These are phyloP conservation scores for Suillus weaverae DNA, from an alignment of 768 basidiomycete genomes.

Conservation along the genomic window DNA sequence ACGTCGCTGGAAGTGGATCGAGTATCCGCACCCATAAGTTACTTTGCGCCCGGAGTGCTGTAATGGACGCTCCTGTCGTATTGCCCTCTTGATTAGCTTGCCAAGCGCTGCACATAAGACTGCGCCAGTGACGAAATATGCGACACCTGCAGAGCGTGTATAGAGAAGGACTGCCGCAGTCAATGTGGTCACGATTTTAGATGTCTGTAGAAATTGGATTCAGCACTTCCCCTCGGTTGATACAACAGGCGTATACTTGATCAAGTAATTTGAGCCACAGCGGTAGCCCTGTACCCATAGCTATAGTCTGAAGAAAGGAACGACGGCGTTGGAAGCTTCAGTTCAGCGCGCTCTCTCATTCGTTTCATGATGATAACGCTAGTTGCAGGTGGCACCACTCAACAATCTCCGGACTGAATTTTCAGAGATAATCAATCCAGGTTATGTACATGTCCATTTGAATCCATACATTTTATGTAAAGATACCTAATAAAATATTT, in stretches of 20 bases:
- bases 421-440: too few species aligned
- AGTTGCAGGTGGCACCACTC: too few species aligned
- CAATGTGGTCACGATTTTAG: slow-evolving; percentile 51
- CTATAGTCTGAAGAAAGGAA: not conserved
- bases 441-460: too few species aligned
- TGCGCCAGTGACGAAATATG: slow-evolving; percentile 61
- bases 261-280: slow-evolving; percentile 34
- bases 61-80: slow-evolving; percentile 66
- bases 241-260: slow-evolving; percentile 20
- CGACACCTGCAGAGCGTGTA: slow-evolving; percentile 61
- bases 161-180: slow-evolving; percentile 53
- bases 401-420: too few species aligned
- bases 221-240: not conserved
- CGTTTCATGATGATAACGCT: not conserved
- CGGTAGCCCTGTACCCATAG: slow-evolving; percentile 1
- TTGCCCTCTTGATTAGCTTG: slow-evolving; percentile 57
- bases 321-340: not conserved
- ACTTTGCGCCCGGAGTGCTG: slow-evolving; percentile 43
- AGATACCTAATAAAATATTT: too few species aligned
- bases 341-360: not conserved
- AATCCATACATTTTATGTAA: too few species aligned
- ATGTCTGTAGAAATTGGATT: slow-evolving; percentile 44
- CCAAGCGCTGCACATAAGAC: slow-evolving; percentile 55
- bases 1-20: not conserved
- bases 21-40: slow-evolving; percentile 63